A percentile compares a stretch with the other conserved stretches of the same genome.
These are phyloP conservation scores for Colletotrichum sp. DNA, from an alignment of 2,329 filamentous ascomycete species.

Conservation along the genomic window DNA sequence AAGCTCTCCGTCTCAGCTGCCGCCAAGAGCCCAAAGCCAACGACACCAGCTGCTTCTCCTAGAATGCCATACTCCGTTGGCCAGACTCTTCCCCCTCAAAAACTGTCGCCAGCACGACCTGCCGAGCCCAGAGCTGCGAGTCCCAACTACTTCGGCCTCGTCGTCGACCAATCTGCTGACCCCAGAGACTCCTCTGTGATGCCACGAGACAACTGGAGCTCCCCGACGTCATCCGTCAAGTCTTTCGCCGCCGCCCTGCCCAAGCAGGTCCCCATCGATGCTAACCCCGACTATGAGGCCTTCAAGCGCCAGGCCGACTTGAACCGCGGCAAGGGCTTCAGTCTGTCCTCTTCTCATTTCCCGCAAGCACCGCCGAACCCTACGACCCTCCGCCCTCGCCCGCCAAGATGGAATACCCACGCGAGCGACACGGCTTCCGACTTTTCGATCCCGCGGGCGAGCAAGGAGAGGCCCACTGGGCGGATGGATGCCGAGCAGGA, in stretches of 20 bases:
- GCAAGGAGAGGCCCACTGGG: constrained; percentile 17
- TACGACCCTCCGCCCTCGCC: constrained; percentile 43
- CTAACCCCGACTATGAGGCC: constrained; percentile 82
- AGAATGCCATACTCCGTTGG: constrained; percentile 58
- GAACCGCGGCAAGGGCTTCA: constrained; percentile 56
- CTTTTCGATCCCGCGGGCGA: neutral
- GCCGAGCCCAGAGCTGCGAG: constrained; percentile 60
- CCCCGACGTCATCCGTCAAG: constrained; percentile 72
- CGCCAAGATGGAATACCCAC: constrained; percentile 54
- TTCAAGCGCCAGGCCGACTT: constrained; percentile 77
- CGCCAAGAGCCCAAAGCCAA: constrained; percentile 42
- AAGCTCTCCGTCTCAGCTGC: constrained; percentile 36
- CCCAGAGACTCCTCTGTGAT: constrained; percentile 68
- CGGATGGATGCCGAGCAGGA: constrained; percentile 52
- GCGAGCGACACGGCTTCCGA: constrained; percentile 48
- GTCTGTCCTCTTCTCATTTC: constrained; percentile 53
- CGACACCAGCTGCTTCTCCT: constrained; percentile 59
- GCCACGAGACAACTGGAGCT: constrained; percentile 76
- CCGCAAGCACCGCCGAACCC: constrained; percentile 36
- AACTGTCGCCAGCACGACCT: constrained; percentile 47
- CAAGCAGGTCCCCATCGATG: constrained; percentile 72
- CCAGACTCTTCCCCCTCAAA: constrained; percentile 56
- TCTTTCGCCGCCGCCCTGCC: constrained; percentile 74
- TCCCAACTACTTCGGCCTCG: constrained; percentile 87
- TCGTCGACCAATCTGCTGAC: constrained; percentile 64